phyloP scores from a whole-genome alignment of 192 early-diverging fungal genomes.

The Rhizophagus sp. region DNA sequence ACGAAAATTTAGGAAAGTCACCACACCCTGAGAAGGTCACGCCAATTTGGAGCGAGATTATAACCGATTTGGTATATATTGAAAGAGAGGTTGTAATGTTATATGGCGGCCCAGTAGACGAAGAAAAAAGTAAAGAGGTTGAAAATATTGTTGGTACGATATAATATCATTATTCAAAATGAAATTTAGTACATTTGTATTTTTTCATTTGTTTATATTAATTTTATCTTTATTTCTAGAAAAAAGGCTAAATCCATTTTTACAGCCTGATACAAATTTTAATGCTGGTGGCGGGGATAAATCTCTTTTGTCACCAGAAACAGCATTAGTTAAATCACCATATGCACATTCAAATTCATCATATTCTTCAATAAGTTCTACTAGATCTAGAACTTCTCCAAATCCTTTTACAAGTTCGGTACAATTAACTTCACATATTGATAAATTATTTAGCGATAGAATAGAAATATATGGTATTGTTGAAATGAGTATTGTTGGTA shows the following conservation, averaged over 20 bases:
- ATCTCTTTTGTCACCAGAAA: not conserved
- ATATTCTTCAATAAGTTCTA: conserved; percentile 6
- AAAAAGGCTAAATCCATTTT: not conserved
- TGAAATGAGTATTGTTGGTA: conserved; percentile 51
- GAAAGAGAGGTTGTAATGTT: conserved; percentile 42
- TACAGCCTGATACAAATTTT: not conserved
- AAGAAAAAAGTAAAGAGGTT: conserved; percentile 30
- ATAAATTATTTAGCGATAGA: conserved; percentile 68
- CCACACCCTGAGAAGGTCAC: conserved; percentile 27
- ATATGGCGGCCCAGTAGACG: conserved; percentile 37
- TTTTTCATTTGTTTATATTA: not conserved
- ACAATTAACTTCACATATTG: conserved; percentile 52
- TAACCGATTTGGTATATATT: conserved; percentile 37
- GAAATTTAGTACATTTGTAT: not conserved
- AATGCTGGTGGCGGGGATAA: not conserved
- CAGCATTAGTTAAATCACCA: conserved; percentile 3
- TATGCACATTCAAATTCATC: conserved; percentile 24
- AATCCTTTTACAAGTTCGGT: not conserved
- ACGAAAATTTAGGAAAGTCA: not conserved
- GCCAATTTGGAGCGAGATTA: conserved; percentile 39
- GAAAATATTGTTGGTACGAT: not conserved
- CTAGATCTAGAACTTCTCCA: not conserved
- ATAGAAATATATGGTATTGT: conserved; percentile 63
- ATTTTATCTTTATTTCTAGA: not conserved
- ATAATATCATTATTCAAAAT: not conserved